Evolutionary conservation across 2,329 filamentous ascomycete species (phyloP).

Genomic region (Lachnum nothofagi): DNA sequence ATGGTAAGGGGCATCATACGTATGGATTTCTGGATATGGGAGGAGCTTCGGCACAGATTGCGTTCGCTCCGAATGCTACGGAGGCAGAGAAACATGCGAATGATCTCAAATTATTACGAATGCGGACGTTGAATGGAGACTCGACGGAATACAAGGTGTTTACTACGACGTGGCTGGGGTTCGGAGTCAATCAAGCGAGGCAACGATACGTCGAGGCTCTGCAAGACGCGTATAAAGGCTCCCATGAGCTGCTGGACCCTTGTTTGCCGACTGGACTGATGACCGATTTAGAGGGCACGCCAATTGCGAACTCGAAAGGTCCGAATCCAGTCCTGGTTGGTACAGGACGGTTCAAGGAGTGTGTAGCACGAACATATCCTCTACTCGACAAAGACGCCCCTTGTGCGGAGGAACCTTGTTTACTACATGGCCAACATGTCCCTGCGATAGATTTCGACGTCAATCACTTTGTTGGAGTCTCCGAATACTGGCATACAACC

Average conservation of each 20-base stretch:
- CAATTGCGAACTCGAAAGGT: slow-evolving; percentile 37
- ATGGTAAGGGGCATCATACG: slow-evolving; percentile 85
- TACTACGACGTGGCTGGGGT: slow-evolving; percentile 93
- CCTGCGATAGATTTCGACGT: slow-evolving; percentile 95
- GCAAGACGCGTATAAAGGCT: slow-evolving; percentile 56
- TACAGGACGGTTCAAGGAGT: slow-evolving; percentile 83
- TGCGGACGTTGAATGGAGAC: slow-evolving; percentile 77
- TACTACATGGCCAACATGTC: slow-evolving; percentile 86
- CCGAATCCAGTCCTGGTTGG: slow-evolving; percentile 60
- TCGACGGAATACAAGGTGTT: slow-evolving; percentile 82
- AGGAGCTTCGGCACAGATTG: slow-evolving; percentile 93
- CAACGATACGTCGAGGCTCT: slow-evolving; percentile 76
- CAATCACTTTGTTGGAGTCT: slow-evolving; percentile 96
- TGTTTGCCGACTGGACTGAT: slow-evolving; percentile 77
- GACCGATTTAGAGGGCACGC: slow-evolving; percentile 65
- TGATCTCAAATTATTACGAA: slow-evolving; percentile 77
- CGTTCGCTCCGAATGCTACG: slow-evolving; percentile 89
- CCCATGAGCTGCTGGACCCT: slow-evolving; percentile 75
- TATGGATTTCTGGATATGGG: slow-evolving; percentile 99
- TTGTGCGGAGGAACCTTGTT: slow-evolving; percentile 76
- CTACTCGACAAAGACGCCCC: slow-evolving; percentile 83
- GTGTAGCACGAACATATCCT: slow-evolving; percentile 74
- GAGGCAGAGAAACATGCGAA: slow-evolving; percentile 85
- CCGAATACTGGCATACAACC: slow-evolving; percentile 98
- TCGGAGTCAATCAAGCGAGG: slow-evolving; percentile 91